Conservation (phyloP, 495 filamentous ascomycete species). For the Lasiosphaeria ovina region DNA sequence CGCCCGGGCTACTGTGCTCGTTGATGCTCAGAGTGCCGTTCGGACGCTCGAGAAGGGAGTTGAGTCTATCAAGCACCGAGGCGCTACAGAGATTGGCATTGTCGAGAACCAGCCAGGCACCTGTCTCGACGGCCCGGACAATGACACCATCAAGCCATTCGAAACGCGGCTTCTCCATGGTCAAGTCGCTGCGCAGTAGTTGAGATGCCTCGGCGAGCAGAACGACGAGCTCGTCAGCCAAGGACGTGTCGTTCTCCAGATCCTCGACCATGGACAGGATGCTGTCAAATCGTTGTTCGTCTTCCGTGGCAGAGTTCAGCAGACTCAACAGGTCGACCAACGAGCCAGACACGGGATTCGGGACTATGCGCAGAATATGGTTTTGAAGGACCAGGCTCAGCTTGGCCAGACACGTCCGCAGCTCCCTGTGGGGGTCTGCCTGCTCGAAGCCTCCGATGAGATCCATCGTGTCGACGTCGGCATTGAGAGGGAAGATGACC, state of each 20-base stretch:
- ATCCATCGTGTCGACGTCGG: constrained; percentile 95
- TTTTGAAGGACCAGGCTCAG: constrained; percentile 55
- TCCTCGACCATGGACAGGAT: constrained; percentile 34
- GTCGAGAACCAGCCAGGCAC: constrained; percentile 90
- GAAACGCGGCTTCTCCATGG: constrained; percentile 71
- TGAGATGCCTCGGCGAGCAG: constrained; percentile 31
- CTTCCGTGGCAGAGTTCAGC: constrained; percentile 30
- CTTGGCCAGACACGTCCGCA: constrained; percentile 53
- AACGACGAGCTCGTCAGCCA: constrained; percentile 26
- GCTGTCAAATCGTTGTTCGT: constrained; percentile 27
- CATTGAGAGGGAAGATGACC: constrained; percentile 78
- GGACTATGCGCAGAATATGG: constrained; percentile 51
- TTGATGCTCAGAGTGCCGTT: constrained; percentile 86
- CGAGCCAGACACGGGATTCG: constrained; percentile 39
- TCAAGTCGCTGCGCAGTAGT: constrained; percentile 43
- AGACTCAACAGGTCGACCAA: constrained; percentile 44
- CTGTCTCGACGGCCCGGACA: constrained; percentile 79
- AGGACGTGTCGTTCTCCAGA: constrained; percentile 25
- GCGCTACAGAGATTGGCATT: constrained; percentile 96
- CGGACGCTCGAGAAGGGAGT: constrained; percentile 83
- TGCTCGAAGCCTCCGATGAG: constrained; percentile 96
- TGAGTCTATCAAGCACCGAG: constrained; percentile 90
- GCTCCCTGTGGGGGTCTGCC: constrained; percentile 70
- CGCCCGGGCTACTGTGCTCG: constrained; percentile 80
- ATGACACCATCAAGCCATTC: constrained; percentile 95